These are phyloP conservation scores for Penstemon eatonii DNA, from an alignment of 257 asterid species.

Conservation along the genomic window DNA sequence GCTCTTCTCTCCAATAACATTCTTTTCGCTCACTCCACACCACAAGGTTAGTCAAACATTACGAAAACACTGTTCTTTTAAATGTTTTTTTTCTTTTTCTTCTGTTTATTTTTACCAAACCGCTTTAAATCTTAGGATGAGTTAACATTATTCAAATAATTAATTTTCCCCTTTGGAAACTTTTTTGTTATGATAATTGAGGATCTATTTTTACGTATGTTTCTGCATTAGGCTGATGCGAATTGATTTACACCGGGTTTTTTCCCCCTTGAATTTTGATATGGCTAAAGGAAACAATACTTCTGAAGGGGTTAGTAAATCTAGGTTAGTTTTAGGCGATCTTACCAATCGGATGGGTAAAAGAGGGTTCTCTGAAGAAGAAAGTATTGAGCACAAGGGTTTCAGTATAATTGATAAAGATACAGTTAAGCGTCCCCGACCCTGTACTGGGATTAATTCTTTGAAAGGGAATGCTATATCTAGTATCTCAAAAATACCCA, in stretches of 20 bases:
- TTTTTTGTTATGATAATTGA: neutral
- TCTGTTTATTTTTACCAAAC: neutral
- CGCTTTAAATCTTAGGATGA: neutral
- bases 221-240: conserved; percentile 6
- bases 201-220: neutral
- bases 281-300: conserved; percentile 36
- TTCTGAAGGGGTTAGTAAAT: conserved; percentile 25
- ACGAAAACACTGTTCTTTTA: neutral
- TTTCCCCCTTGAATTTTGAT: conserved; percentile 21
- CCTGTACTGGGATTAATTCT: conserved; percentile 33
- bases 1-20: neutral
- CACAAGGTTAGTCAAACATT: conserved; percentile 10
- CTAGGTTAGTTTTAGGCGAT: conserved; percentile 48
- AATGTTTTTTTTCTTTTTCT: neutral
- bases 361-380: conserved; percentile 34
- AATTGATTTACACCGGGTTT: neutral
- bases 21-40: neutral
- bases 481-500: conserved; percentile 27
- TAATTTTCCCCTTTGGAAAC: neutral
- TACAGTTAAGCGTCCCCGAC: conserved; percentile 29
- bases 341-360: conserved; percentile 48
- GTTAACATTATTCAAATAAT: neutral
- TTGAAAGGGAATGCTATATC: conserved; percentile 35
- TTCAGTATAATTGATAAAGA: conserved; percentile 23
- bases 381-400: conserved; percentile 24